phyloP scores from a whole-genome alignment of 2,329 filamentous ascomycete species.

The Exophiala sp. region DNA sequence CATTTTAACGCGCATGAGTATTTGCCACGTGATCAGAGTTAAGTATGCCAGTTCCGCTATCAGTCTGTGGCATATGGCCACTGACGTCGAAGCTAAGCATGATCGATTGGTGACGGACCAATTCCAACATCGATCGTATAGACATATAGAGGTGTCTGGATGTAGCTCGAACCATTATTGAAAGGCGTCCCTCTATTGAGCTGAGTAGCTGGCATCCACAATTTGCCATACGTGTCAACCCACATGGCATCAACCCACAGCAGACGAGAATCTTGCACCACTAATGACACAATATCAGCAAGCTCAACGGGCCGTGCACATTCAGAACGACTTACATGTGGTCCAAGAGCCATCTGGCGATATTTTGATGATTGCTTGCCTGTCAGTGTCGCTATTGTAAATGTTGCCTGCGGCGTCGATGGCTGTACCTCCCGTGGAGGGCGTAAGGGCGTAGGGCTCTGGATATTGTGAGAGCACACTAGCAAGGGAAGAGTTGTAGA shows the following conservation, averaged over 20 bases:
- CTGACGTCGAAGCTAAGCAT: conserved; percentile 1
- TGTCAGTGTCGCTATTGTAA: conserved; percentile 36
- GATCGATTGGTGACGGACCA: conserved; percentile 13
- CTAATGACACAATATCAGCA: neutral
- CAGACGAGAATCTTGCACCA: conserved; percentile 16
- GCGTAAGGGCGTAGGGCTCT: conserved; percentile 35
- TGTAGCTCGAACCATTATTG: conserved; percentile 7
- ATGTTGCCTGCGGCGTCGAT: conserved; percentile 40
- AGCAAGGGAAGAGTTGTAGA: conserved; percentile 34
- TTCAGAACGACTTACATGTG: neutral
- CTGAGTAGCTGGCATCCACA: conserved; percentile 22
- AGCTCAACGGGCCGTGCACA: neutral
- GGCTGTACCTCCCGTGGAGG: conserved; percentile 37
- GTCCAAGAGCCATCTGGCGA: conserved; percentile 16
- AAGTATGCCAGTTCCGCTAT: too few relatives aligned
- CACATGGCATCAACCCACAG: conserved; percentile 22
- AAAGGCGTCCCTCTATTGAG: conserved; percentile 16
- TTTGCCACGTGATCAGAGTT: too few relatives aligned
- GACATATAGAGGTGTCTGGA: conserved; percentile 12
- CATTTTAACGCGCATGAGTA: too few relatives aligned
- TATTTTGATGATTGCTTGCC: conserved; percentile 16
- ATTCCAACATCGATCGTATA: conserved; percentile 17
- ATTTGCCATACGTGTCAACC: conserved; percentile 12
- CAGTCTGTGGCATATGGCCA: too few relatives aligned
- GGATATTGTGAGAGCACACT: conserved; percentile 29